These are phyloP conservation scores for Porosira glacialis DNA, from an alignment of 352 stramenopile genomes.

Conservation along the genomic window DNA sequence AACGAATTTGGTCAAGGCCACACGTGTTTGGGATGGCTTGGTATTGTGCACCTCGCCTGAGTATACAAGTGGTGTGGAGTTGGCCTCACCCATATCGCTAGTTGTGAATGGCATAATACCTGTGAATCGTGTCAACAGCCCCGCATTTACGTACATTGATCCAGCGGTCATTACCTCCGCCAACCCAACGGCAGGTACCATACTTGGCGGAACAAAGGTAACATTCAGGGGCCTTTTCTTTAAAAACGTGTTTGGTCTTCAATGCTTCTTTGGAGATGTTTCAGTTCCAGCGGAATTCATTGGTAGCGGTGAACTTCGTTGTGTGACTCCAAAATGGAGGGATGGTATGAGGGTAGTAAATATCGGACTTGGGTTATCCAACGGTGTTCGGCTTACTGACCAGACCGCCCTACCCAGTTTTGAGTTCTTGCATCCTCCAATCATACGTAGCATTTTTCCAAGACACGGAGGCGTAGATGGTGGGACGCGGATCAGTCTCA, in stretches of 20 bases:
- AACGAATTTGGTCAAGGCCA: conserved; percentile 23
- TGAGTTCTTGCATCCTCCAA: conserved; percentile 42
- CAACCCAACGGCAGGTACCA: conserved; percentile 44
- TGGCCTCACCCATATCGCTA: conserved; percentile 29
- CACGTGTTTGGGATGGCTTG: conserved; percentile 4
- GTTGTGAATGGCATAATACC: conserved; percentile 37
- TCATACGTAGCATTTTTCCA: conserved; percentile 38
- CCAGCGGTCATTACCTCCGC: conserved; percentile 41
- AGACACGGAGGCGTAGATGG: conserved; percentile 37
- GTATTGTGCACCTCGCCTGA: conserved; percentile 22
- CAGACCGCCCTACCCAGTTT: conserved; percentile 37
- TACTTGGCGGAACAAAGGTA: conserved; percentile 43
- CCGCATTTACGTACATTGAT: conserved; percentile 45
- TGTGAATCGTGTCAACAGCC: conserved; percentile 18
- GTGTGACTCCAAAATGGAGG: conserved; percentile 29
- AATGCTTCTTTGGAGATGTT: conserved; percentile 53
- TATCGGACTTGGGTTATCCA: conserved; percentile 32
- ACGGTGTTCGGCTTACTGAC: conserved; percentile 14
- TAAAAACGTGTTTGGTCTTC: conserved; percentile 38
- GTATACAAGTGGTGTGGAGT: conserved; percentile 26
- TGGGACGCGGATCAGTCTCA: conserved; percentile 35
- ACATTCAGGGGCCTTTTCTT: conserved; percentile 53
- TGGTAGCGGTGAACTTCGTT: conserved; percentile 29
- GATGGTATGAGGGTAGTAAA: conserved; percentile 28
- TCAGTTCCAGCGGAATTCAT: conserved; percentile 28